Percentiles rank a stretch among this genome's conserved stretches.
Conservation (phyloP, 345 rosid genomes). For the Eucalyptus marginata region DNA sequence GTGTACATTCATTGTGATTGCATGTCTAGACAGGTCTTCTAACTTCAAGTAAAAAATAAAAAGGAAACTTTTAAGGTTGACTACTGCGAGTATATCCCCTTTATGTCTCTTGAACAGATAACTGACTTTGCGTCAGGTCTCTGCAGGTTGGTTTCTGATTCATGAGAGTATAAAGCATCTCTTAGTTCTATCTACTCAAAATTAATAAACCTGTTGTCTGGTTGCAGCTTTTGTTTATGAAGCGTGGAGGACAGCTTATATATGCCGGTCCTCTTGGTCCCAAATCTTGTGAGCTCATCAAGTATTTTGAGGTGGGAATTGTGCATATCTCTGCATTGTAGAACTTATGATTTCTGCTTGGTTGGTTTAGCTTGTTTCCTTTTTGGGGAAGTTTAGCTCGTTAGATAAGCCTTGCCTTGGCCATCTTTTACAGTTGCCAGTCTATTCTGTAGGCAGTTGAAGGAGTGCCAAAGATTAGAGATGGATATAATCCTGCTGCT, state of each 20-base stretch:
- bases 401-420: neutral
- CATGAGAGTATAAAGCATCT: neutral
- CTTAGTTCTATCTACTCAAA: neutral
- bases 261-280: slow-evolving; percentile 95
- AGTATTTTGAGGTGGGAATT: slow-evolving; percentile 73
- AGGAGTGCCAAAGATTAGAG: slow-evolving; percentile 74
- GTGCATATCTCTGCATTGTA: neutral
- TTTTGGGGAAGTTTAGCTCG: neutral
- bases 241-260: slow-evolving; percentile 95
- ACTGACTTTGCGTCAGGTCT: neutral
- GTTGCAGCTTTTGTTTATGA: slow-evolving; percentile 92
- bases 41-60: neutral
- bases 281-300: slow-evolving; percentile 67
- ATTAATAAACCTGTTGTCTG: neutral
- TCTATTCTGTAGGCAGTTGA: slow-evolving; percentile 48
- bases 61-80: neutral
- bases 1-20: neutral
- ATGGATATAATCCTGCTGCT: slow-evolving; percentile 88
- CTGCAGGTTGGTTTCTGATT: neutral
- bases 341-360: neutral
- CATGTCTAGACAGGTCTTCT: neutral
- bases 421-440: neutral
- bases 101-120: neutral
- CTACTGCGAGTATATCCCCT: neutral
- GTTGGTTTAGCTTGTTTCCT: neutral